Base-by-base conservation (phyloP, 2,329 filamentous ascomycete genomes). In the Colletotrichum graminicola region DNA sequence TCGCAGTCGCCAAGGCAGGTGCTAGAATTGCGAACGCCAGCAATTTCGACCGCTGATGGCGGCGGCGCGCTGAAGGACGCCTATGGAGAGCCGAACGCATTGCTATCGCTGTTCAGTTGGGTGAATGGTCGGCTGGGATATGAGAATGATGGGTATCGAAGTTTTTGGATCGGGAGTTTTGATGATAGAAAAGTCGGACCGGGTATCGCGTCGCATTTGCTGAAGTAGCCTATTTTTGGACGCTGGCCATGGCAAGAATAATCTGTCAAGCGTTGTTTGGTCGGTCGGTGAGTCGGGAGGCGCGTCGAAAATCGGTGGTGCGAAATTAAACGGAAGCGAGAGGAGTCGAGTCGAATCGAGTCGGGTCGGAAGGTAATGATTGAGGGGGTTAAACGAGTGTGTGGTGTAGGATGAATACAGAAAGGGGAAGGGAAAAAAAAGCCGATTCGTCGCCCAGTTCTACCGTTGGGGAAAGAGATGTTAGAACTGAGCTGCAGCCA, bases 31-130 rank as follows among this genome's bases (percentile, higher is more conserved):
- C 76, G 71, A 88, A 74, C 62, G 81, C 78, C 67, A 86, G 74
- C 73, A 86, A 74, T 76, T 79, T 77, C 71, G 76, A 74, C n/a
- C 72, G 76, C 67, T 77, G 76, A 66, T 77, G 77, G 63, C 76
- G 78, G 73, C 79, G 78, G 77, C 81, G 82, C 78, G 81, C 79
- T 77, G 81, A 80, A 75, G 78, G 79, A 79, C 83, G 82, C 80
- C 80, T 80, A 77, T 80, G 77, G 73, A 81, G 81, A 75, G 82
- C 79, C 78, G 84, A 80, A 82, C 84, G 84, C 87, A 89, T 89
- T 77, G 78, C 80, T 75, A 56, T 64, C 62, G 59, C 43, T 55
- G 41, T 43, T 39, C n/a, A 39, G 26, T 64, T 36, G 26, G 18
- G 45, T 36, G 52, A 52, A 23, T 10, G 43, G n/a, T 26, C 14